These are phyloP conservation scores for Penicillium herquei DNA, from an alignment of 495 filamentous ascomycete species.

Conservation along the genomic window DNA sequence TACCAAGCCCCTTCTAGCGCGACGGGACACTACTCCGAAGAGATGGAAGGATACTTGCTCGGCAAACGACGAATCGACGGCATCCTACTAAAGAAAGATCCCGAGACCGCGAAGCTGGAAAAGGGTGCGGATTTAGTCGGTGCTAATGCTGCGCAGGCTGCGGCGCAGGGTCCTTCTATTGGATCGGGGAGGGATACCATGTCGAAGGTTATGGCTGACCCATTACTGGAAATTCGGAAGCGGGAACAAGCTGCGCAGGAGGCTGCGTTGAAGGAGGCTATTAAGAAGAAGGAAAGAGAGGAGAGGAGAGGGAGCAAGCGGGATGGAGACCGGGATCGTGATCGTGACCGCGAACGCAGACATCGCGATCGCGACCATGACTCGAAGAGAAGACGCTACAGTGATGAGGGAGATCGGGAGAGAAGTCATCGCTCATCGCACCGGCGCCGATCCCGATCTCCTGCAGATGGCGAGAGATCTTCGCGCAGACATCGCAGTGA, in stretches of 20 bases:
- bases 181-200: conserved; percentile 69
- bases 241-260: conserved; percentile 91
- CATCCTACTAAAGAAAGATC: conserved; percentile 74
- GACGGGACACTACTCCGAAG: conserved; percentile 78
- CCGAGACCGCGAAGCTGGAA: conserved; percentile 71
- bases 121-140: conserved; percentile 71
- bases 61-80: conserved; percentile 87
- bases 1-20: conserved; percentile 84
- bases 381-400: conserved; percentile 27
- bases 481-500: conserved; percentile 31
- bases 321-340: conserved; percentile 23
- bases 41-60: conserved; percentile 90
- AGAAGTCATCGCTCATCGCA: conserved; percentile 25
- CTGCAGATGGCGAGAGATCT: conserved; percentile 24
- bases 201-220: conserved; percentile 83
- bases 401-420: conserved; percentile 28
- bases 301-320: conserved; percentile 49
- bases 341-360: conserved; percentile 19
- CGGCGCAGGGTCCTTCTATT: conserved; percentile 53
- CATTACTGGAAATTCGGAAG: conserved; percentile 85
- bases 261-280: conserved; percentile 79
- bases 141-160: conserved; percentile 59
- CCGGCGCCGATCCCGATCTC: conserved; percentile 39
- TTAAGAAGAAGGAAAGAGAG: conserved; percentile 66
- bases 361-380: conserved; percentile 25